Base-by-base conservation (phyloP, 768 basidiomycete species). In the Podaxis rugospora region DNA sequence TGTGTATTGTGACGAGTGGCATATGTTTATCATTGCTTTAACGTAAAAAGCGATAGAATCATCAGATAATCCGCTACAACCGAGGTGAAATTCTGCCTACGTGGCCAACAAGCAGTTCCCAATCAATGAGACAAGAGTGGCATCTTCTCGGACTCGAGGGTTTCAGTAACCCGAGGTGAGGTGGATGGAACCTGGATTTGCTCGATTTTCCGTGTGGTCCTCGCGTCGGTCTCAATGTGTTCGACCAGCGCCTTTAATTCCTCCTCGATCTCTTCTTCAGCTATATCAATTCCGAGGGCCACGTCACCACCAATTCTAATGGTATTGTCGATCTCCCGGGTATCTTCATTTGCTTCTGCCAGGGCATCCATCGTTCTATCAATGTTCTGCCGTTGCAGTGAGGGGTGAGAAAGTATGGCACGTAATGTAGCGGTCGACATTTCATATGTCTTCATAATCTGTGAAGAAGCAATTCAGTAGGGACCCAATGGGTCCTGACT, bases 361-460 rank as follows among this genome's bases (percentile, higher is more conserved):
- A 98, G 80, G 7, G 87, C 89, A 25, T 95, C 92, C 84, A 96
- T 88, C 2, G 94, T 96, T 65, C 84, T 81, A 59, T 96, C 91
- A 51, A 98, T 84, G 53, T 80, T 82, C 14, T 87, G 87, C n/a
- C 85, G 82, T 63, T 88, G 86, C 11, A 98, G 77, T 0, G 86
- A 86, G 0, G 95, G 93, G 65, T 96, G 86, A 6, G 88, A 77
- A 1, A 98, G 83, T 47, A 98, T 85, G 0, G 84, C 74, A 13
- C 82, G 82, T 5, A 98, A 78, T 0, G 95, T 94, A 5, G 82
- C 72, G 0, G 93, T 88, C 5, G 94, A 95, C 2, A 87, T 85
- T 72, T 92, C 83, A 69, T 96, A 98, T 0, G 87, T 83, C 65
- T 83, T 84, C 84, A 98, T 86, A 53, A 97, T 90, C 93, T 95